A percentile compares a stretch with the other conserved stretches of the same genome.
Conservation (phyloP, 768 basidiomycete species). For the Tricholomella constricta region DNA sequence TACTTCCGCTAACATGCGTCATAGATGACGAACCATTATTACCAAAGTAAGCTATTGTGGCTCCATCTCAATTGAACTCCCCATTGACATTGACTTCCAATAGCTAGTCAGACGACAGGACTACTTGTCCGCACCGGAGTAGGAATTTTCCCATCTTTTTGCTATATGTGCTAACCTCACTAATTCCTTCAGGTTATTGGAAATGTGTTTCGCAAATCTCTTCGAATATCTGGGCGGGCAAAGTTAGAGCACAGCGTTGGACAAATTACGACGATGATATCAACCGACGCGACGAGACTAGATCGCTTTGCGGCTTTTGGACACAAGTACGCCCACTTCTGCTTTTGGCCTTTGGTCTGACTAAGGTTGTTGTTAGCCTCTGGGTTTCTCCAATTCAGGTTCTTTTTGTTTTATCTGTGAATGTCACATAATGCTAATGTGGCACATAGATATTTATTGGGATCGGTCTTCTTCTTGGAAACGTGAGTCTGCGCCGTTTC, state of each 20-base stretch:
- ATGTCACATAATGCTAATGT: background rate
- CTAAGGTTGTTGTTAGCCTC: constrained; percentile 34
- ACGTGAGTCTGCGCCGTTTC: constrained; percentile 38
- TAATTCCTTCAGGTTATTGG: constrained; percentile 49
- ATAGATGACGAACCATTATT: constrained; percentile 26
- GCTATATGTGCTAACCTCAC: background rate
- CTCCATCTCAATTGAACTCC: background rate
- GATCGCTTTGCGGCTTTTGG: constrained; percentile 48
- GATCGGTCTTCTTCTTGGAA: constrained; percentile 61
- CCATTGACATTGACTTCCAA: background rate
- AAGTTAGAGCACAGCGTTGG: constrained; percentile 62
- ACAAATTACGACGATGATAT: constrained; percentile 70
- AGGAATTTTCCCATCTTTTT: background rate
- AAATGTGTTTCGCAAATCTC: constrained; percentile 62
- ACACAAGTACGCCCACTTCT: constrained; percentile 36
- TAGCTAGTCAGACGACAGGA: constrained; percentile 19
- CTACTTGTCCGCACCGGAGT: constrained; percentile 22
- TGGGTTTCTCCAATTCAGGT: constrained; percentile 67
- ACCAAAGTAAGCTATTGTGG: constrained; percentile 13
- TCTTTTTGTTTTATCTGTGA: background rate
- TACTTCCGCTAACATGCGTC: background rate
- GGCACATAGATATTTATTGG: constrained; percentile 50
- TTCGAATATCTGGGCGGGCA: constrained; percentile 64
- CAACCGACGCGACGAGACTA: constrained; percentile 59
- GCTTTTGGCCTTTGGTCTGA: constrained; percentile 3